phyloP scores from a whole-genome alignment of 805 yeast genomes.

The Ogataea corticis region DNA sequence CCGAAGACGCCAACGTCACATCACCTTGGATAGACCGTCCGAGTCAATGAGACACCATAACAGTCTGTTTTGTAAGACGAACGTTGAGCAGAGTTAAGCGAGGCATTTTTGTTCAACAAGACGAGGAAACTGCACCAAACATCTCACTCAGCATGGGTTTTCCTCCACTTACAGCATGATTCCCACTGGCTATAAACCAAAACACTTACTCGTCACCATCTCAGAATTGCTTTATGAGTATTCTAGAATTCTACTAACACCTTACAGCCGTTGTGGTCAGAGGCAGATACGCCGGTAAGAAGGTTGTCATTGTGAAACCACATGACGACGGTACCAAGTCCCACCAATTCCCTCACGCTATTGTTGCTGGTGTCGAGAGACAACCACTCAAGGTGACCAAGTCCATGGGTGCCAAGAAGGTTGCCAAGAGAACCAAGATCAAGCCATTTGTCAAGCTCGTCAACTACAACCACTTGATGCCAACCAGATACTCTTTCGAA shows the following conservation, averaged over 20 bases:
- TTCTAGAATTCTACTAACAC: conserved; percentile 35
- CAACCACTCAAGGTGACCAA: conserved; percentile 96
- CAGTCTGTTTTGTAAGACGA: too few relatives aligned
- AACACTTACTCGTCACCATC: too few relatives aligned
- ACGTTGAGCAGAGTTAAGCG: too few relatives aligned
- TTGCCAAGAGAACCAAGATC: conserved; percentile 95
- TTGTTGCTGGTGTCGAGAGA: conserved; percentile 99
- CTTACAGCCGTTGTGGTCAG: conserved; percentile 92
- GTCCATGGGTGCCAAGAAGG: conserved; percentile 92
- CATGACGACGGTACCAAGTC: conserved; percentile 98
- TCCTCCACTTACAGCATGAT: too few relatives aligned
- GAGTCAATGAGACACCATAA: too few relatives aligned
- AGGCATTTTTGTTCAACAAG: too few relatives aligned
- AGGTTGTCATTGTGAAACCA: conserved; percentile 98
- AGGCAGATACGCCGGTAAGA: conserved; percentile 99
- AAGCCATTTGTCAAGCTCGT: conserved; percentile 99
- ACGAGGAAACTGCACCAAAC: too few relatives aligned
- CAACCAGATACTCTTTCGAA: conserved; percentile 98
- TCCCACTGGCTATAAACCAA: too few relatives aligned
- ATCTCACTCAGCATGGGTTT: too few relatives aligned
- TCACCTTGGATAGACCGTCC: too few relatives aligned
- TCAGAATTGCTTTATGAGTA: too few relatives aligned
- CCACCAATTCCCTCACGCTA: conserved; percentile 99
- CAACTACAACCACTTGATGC: conserved; percentile 99
- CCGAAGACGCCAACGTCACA: too few relatives aligned